phyloP scores from a whole-genome alignment of 495 filamentous ascomycete genomes.

The Penicillium riverlandense region DNA sequence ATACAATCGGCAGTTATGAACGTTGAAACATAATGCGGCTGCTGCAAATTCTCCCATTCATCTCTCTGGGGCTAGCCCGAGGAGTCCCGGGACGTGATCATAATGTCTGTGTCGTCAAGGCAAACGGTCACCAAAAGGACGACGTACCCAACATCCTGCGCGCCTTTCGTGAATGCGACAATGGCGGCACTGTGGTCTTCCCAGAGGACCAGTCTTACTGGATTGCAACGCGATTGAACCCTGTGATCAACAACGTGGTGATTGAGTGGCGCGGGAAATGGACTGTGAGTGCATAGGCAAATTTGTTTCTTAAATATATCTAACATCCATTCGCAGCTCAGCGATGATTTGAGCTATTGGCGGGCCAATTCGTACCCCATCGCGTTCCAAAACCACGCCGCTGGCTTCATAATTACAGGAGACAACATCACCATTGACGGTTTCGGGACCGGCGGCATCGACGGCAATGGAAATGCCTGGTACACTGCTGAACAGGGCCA shows the following conservation, averaged over 20 bases:
- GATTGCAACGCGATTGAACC: slow-evolving; percentile 43
- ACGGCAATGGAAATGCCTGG: slow-evolving; percentile 48
- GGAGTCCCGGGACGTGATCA: no score
- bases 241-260: slow-evolving; percentile 34
- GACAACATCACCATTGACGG: slow-evolving; percentile 43
- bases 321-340: slow-evolving; percentile 24
- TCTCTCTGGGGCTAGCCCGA: neutral
- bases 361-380: slow-evolving; percentile 46
- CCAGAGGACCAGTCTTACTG: slow-evolving; percentile 42
- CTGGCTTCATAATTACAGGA: slow-evolving; percentile 46
- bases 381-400: slow-evolving; percentile 50
- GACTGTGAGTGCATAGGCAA: slow-evolving; percentile 23
- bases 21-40: neutral
- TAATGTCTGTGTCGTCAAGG: slow-evolving; percentile 21
- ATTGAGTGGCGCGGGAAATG: slow-evolving; percentile 44
- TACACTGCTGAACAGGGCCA: slow-evolving; percentile 37
- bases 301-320: neutral
- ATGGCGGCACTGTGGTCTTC: slow-evolving; percentile 46
- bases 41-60: neutral
- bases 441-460: slow-evolving; percentile 43
- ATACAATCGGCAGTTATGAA: no score
- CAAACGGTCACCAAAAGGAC: slow-evolving; percentile 23
- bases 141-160: slow-evolving; percentile 44
- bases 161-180: slow-evolving; percentile 43
- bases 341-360: slow-evolving; percentile 48